phyloP scores from a whole-genome alignment of 108 stramenopile genomes.

The Seminavis robusta region DNA sequence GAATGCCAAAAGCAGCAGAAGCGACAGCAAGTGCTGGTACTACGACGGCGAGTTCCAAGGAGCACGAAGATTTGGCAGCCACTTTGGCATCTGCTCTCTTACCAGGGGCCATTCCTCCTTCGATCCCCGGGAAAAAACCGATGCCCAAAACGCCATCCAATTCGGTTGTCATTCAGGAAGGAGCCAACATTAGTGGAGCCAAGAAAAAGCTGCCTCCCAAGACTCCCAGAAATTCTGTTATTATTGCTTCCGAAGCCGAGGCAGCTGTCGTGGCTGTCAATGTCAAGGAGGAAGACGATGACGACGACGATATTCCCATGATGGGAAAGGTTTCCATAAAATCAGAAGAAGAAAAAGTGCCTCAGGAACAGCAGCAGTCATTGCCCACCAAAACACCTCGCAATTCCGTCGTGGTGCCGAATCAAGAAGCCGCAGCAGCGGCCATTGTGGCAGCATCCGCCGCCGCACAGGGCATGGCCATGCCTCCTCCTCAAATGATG shows the following conservation, averaged over 20 bases:
- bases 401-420: background rate
- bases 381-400: background rate
- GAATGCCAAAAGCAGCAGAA: background rate
- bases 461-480: constrained; percentile 22
- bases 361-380: background rate
- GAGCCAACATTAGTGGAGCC: background rate
- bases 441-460: constrained; percentile 34
- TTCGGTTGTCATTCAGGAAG: background rate
- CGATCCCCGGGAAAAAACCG: no score
- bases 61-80: no score
- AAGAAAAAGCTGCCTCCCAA: background rate
- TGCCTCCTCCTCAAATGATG: background rate
- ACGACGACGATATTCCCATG: no score
- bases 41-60: constrained; percentile 1
- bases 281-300: no score
- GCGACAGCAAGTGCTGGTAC: background rate
- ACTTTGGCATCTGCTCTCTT: no score
- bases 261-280: background rate
- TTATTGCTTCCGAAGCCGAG: background rate
- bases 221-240: no score
- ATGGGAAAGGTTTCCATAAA: no score
- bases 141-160: no score
- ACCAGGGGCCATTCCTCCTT: no score
- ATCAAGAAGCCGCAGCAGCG: constrained; percentile 13
- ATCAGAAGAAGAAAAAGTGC: no score